Evolutionary conservation across 2,329 filamentous ascomycete genomes (phyloP), one percentile per base, ranked within the genome.

Genomic region (Microdochium paspali): DNA sequence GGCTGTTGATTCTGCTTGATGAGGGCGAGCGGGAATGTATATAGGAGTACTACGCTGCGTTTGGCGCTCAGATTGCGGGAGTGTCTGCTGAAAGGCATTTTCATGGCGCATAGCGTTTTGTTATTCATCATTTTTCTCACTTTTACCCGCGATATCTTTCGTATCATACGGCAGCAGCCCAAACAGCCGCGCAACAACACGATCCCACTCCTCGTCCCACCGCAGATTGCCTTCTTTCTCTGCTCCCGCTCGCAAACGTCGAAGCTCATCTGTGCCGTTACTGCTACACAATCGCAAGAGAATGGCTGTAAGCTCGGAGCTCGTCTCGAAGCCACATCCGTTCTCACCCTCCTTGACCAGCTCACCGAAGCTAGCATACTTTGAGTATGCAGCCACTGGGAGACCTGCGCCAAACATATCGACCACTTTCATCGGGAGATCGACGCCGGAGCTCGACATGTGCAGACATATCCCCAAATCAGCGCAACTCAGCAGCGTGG

Each of bases 401-500:
- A 98, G 70, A 0, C 91, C 93, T 0, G 90, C 86, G 2, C 93
- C 93, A 63, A 98, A 97, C 90, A 98, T 96, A 63, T 98, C 93
- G 13, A 98, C 90, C 1, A 98, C 90, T 68, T 98, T 98, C 93
- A 98, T 98, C 0, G 93, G 93, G 20, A 98, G 72, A 65, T 98
- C 93, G 0, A 98, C 90, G 1, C 93, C 93, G 2, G 89, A 95
- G 54, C 87, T 94, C 13, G 90, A 96, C 54, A 82, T 95, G 68
- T 98, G 93, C 24, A 98, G 71, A 48, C 88, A 95, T 23, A 98
- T 80, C 10, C 93, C 93, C 0, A 98, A 72, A 58, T 96, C 91
- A 3, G 93, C 90, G 42, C 84, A 84, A 10, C 85, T 87, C 25
- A 98, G 80, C 3, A 98, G 75, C 1, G 72, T 74, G 1, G 93